Conservation (phyloP, 805 yeast species). For the Starmera caribaea region DNA sequence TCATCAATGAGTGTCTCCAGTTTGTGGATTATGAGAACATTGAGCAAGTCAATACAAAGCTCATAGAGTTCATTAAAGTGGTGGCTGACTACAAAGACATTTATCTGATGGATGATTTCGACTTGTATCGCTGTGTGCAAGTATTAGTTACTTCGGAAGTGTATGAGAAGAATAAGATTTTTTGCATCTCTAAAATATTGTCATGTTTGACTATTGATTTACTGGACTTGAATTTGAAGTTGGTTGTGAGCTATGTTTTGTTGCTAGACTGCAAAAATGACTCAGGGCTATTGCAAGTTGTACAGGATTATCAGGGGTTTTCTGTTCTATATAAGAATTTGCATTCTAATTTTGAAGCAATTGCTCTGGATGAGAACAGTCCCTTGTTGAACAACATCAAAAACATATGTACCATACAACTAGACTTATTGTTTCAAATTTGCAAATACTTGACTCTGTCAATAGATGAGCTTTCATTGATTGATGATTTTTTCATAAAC, state of each 20-base stretch:
- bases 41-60: slow-evolving; percentile 9
- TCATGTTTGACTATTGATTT: slow-evolving; percentile 30
- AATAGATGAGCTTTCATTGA: slow-evolving; percentile 27
- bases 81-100: slow-evolving; percentile 17
- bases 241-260: slow-evolving; percentile 32
- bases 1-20: slow-evolving; percentile 4
- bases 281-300: slow-evolving; percentile 29
- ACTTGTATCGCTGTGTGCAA: slow-evolving; percentile 26
- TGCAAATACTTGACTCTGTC: slow-evolving; percentile 40
- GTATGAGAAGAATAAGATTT: slow-evolving; percentile 29
- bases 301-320: slow-evolving; percentile 46
- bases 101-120: slow-evolving; percentile 18
- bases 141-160: slow-evolving; percentile 22
- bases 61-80: slow-evolving; percentile 13
- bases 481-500: slow-evolving; percentile 36
- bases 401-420: slow-evolving; percentile 31
- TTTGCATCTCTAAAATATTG: slow-evolving; percentile 40
- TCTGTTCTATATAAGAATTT: slow-evolving; percentile 32
- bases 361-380: slow-evolving; percentile 18
- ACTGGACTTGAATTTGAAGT: slow-evolving; percentile 26
- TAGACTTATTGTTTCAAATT: slow-evolving; percentile 47
- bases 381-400: slow-evolving; percentile 21
- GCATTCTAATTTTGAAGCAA: slow-evolving; percentile 19
- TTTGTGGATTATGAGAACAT: slow-evolving; percentile 5
- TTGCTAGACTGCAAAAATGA: slow-evolving; percentile 35